Percentiles rank a stretch among this genome's conserved stretches.
Conservation (phyloP, 2,329 filamentous ascomycete genomes). For the Dactylellina leptospora region DNA sequence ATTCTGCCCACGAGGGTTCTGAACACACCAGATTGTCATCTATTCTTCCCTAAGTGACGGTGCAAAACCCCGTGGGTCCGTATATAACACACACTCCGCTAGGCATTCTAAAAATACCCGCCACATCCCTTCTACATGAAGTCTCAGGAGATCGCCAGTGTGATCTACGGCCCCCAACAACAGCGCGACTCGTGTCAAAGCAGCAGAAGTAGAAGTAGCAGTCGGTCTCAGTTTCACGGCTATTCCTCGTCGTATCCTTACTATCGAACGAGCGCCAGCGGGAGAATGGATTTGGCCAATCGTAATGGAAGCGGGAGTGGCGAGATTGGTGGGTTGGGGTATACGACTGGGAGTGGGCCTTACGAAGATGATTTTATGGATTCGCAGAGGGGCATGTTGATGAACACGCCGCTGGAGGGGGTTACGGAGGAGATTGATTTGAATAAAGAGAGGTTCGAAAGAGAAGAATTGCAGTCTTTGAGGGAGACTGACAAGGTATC, state of each 20-base stretch:
- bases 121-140: conserved; percentile 37
- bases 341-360: conserved; percentile 27
- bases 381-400: conserved; percentile 27
- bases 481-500: conserved; percentile 29
- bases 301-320: not conserved
- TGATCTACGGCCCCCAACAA: conserved; percentile 35
- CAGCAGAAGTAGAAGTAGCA: conserved; percentile 7
- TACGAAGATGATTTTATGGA: conserved; percentile 42
- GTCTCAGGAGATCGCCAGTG: conserved; percentile 43
- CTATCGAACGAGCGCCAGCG: conserved; percentile 20
- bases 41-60: too few species aligned
- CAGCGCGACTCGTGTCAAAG: conserved; percentile 12
- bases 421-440: conserved; percentile 39
- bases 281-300: conserved; percentile 23
- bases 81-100: not conserved
- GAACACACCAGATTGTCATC: conserved; percentile 29
- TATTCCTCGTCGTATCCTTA: conserved; percentile 34
- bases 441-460: conserved; percentile 42
- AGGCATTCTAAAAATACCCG: not conserved
- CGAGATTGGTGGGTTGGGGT: not conserved
- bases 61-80: too few species aligned
- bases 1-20: conserved; percentile 15
- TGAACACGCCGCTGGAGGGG: conserved; percentile 22
- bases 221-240: conserved; percentile 8
- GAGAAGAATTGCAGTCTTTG: conserved; percentile 37